These are phyloP conservation scores for Globisporangium echinulatum DNA, from an alignment of 352 stramenopile genomes.

Conservation along the genomic window DNA sequence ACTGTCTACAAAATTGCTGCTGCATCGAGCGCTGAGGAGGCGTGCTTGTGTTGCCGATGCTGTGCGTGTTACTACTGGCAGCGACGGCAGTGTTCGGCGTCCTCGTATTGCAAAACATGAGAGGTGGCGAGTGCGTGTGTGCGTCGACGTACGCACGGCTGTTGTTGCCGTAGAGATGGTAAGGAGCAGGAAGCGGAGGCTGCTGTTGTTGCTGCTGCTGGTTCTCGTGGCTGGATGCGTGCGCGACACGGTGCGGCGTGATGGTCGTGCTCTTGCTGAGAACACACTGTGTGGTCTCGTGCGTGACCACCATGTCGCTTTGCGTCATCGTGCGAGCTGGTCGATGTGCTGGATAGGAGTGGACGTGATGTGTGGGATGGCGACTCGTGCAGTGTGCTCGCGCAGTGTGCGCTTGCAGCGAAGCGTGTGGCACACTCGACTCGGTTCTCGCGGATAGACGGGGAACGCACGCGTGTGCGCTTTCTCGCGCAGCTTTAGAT, in stretches of 20 bases:
- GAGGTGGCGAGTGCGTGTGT: background rate
- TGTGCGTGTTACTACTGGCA: background rate
- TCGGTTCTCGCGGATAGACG: too few relatives aligned
- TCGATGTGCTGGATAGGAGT: background rate
- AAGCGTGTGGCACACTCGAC: too few relatives aligned
- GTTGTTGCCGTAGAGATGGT: constrained; percentile 9
- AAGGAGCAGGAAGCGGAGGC: constrained; percentile 4
- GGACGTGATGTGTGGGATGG: background rate
- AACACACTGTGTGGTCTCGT: background rate
- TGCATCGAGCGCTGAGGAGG: background rate
- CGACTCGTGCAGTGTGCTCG: too few relatives aligned
- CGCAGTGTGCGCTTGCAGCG: too few relatives aligned
- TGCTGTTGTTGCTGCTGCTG: constrained; percentile 1
- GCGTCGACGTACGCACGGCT: background rate
- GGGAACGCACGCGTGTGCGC: background rate
- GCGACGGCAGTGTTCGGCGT: background rate
- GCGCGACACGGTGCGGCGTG: background rate
- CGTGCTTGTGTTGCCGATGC: background rate
- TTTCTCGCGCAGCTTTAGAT: background rate
- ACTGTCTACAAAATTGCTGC: constrained; percentile 19
- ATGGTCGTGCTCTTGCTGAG: background rate
- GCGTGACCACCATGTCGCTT: background rate
- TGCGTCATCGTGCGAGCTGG: background rate
- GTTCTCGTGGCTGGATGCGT: background rate
- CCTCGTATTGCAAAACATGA: background rate